Base-by-base conservation (phyloP, 179 eudicot genomes). In the Amaranthus tricolor region DNA sequence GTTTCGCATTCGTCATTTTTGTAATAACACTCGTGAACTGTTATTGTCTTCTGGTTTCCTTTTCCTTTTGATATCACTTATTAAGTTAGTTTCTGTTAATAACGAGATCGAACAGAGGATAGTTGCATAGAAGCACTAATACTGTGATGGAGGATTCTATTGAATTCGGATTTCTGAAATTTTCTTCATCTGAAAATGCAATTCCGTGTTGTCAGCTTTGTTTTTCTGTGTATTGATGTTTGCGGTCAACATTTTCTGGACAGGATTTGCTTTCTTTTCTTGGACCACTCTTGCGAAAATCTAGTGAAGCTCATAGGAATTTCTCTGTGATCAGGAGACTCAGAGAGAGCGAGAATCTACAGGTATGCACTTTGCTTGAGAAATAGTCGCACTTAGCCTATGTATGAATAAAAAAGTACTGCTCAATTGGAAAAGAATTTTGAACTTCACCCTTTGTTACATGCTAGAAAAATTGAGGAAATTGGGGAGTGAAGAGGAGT, bases 181-280 rank as follows among this genome's bases (percentile, higher is more conserved):
- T 57, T 55, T 21, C 15, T 74, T 5, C 43, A 40, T 20, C 11
- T 0, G 5, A 16, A 77, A 71, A 43, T 61, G 68, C 52, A 17
- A 10, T 55, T 66, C 17, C 68, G 14, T 56, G 57, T 40, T 76
- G 44, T 50, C 50, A 50, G 24, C 76, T 56, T 52, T 31, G 13
- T 8, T 17, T 66, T 54, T 45, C 70, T 21, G 19, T 50, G 47
- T 66, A 31, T 55, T 60, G 66, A 66, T 56, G 57, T 63, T 56
- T 65, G 44, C 24, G 56, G 19, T 71, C 43, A 60, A 68, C 45
- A 75, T 68, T 66, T 47, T 75, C 70, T 71, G 71, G 75, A 82
- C 91, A 95, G 99, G 86, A 95, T 66, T 81, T 95, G 89, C 88
- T 93, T 80, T 86, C 93, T 59, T 95, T 95, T 81, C 92, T 95